A percentile compares a stretch with the other conserved stretches of the same genome.
Evolutionary conservation across 129 eudicot genomes (phyloP).

Genomic region (Chrysanthemum lavandulifolium): DNA sequence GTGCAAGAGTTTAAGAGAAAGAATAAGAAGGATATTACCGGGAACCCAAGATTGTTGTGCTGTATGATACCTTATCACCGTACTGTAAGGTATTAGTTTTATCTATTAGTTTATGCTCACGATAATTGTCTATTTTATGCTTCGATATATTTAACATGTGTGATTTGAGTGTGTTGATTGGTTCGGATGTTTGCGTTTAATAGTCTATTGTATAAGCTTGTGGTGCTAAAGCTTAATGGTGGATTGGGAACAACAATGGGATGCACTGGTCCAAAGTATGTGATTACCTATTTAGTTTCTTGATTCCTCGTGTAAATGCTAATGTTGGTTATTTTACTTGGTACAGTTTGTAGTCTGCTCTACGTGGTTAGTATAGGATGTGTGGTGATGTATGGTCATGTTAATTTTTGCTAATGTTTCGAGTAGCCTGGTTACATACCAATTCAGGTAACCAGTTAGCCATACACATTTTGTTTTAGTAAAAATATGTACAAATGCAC

Average conservation of each 20-base stretch:
- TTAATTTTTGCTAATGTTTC: constrained; percentile 7
- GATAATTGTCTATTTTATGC: not conserved
- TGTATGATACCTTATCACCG: constrained; percentile 64
- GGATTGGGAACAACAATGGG: constrained; percentile 99
- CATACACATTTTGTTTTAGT: not conserved
- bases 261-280: constrained; percentile 99
- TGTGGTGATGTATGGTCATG: constrained; percentile 8
- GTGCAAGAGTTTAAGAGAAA: too few relatives aligned
- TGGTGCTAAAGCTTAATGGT: constrained; percentile 98
- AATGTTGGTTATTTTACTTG: not conserved
- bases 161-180: constrained; percentile 9
- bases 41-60: constrained; percentile 72
- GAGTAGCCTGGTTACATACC: constrained; percentile 38
- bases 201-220: constrained; percentile 86
- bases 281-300: not conserved
- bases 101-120: constrained; percentile 9
- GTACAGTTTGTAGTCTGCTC: not conserved
- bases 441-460: constrained; percentile 48
- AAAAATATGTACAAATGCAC: not conserved
- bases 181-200: constrained; percentile 74
- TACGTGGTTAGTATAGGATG: not conserved
- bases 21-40: constrained; percentile 1
- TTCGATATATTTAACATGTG: constrained; percentile 4
- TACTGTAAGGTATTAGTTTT: constrained; percentile 42
- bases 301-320: constrained; percentile 14